Evolutionary conservation across 139 green algal species (phyloP).

Genomic region (Picochlorum sp.): DNA sequence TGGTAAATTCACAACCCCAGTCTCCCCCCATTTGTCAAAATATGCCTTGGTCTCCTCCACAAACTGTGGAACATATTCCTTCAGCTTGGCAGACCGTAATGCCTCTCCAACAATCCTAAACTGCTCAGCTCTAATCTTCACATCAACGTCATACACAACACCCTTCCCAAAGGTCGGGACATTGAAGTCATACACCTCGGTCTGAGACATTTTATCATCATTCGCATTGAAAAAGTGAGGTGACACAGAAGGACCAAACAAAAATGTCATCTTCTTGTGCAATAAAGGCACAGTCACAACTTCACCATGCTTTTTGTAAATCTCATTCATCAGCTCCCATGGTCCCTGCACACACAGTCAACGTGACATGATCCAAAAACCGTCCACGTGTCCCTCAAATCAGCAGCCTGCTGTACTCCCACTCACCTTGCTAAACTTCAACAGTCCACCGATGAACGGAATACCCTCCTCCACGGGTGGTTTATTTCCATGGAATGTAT

Average conservation of each 20-base stretch:
- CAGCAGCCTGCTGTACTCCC: not conserved
- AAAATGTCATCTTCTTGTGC: conserved; percentile 93
- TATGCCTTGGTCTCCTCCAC: conserved; percentile 79
- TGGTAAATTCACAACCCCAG: conserved; percentile 81
- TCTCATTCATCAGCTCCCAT: conserved; percentile 68
- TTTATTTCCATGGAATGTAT: conserved; percentile 23
- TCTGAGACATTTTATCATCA: conserved; percentile 86
- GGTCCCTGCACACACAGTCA: conserved; percentile 54
- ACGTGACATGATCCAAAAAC: conserved; percentile 1
- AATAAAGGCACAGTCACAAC: conserved; percentile 95
- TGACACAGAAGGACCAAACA: conserved; percentile 81
- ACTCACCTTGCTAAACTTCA: conserved; percentile 82
- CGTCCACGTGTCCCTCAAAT: not conserved
- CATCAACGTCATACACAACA: conserved; percentile 97
- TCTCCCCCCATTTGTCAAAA: conserved; percentile 82
- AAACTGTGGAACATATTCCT: conserved; percentile 85
- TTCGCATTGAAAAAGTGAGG: conserved; percentile 94
- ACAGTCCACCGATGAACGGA: conserved; percentile 85
- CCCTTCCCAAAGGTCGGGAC: conserved; percentile 93
- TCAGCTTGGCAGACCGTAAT: conserved; percentile 77
- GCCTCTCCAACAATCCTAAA: conserved; percentile 94
- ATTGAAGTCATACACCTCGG: conserved; percentile 96
- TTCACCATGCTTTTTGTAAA: conserved; percentile 76
- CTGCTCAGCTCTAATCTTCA: conserved; percentile 86
- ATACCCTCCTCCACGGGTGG: conserved; percentile 78